phyloP scores from a whole-genome alignment of 129 eudicot species.

The Flaveria linearis region DNA sequence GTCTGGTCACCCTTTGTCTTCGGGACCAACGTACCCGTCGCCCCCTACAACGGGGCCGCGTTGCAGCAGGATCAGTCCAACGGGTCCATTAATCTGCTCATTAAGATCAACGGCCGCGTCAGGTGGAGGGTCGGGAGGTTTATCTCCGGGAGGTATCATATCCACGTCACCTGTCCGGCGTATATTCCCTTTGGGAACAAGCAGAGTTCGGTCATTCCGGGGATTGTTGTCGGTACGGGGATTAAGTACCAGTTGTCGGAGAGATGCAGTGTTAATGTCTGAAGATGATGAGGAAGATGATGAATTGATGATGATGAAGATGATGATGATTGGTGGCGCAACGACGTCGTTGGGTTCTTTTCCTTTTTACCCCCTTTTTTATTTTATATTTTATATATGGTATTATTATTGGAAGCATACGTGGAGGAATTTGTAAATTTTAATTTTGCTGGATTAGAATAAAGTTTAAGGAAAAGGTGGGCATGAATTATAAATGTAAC shows the following conservation, averaged over 20 bases:
- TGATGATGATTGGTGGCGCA: too few relatives aligned
- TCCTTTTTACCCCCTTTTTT: background rate
- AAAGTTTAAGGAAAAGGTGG: constrained; percentile 29
- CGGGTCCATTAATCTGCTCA: constrained; percentile 45
- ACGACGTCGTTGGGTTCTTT: too few relatives aligned
- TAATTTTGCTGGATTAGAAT: constrained; percentile 32
- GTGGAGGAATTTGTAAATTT: constrained; percentile 38
- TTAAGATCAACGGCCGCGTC: constrained; percentile 74
- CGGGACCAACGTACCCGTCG: constrained; percentile 75
- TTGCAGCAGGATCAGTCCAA: constrained; percentile 46
- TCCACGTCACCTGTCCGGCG: constrained; percentile 73
- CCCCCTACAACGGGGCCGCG: constrained; percentile 67
- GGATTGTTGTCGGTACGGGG: constrained; percentile 43
- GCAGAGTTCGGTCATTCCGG: constrained; percentile 38
- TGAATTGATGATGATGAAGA: too few relatives aligned
- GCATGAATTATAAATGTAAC: constrained; percentile 22
- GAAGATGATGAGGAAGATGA: constrained; percentile 42
- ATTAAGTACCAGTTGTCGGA: constrained; percentile 65
- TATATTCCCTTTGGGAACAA: constrained; percentile 58
- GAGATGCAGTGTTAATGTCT: constrained; percentile 67
- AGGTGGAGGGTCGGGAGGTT: constrained; percentile 73
- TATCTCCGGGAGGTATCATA: constrained; percentile 54
- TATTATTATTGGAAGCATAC: constrained; percentile 27
- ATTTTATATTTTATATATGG: background rate
- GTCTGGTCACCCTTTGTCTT: constrained; percentile 75